Evolutionary conservation across 768 basidiomycete species (phyloP), one percentile per base, ranked within the genome.

Genomic region (Megacollybia marginata): DNA sequence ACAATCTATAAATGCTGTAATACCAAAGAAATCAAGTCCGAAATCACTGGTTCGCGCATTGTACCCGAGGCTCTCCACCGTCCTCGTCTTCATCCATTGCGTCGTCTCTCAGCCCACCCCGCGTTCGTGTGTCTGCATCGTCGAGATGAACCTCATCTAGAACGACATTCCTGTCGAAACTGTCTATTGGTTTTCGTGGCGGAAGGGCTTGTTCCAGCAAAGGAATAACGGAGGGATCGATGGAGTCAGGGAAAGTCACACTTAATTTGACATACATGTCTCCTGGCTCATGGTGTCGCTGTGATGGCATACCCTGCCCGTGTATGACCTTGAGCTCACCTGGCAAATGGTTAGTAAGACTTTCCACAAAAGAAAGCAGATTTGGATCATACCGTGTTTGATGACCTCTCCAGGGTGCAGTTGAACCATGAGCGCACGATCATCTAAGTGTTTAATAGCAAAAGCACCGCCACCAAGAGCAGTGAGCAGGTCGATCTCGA

Each of bases 241-340:
- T 79, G 49, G 68, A 62, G 31, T 92, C 89, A 34, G 96, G 96
- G 82, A 98, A 99, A 51, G 75, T 80, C 62, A 99, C 89, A 54
- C 75, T 74, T 57, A 98, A 69, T 62, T 84, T 88, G 67, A 99
- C 77, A 64, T 81, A 92, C 52, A 99, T 78, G 68, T 98, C 92
- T 35, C 96, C 96, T 36, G 84, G 80, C 63, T 99, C 93, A 69
- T 98, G 96, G 69, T 98, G 95, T 53, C 96, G 84, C 66, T 89
- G 89, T 46, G 96, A 97, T 11, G 95, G 96, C 96, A 99, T 99
- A 54, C 96, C 96, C 70, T 98, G 94, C 5, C 88, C 90, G 45
- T 79, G 79, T 58, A 99, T 86, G 55, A 94, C 85, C 69, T 96
- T 97, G 61, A 93, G 62, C 42, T 88, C 85, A 53, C 88, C 95